Evolutionary conservation across 768 basidiomycete species (phyloP), one percentile per base, ranked within the genome.

Genomic region (Pleurotus citrinopileatus): DNA sequence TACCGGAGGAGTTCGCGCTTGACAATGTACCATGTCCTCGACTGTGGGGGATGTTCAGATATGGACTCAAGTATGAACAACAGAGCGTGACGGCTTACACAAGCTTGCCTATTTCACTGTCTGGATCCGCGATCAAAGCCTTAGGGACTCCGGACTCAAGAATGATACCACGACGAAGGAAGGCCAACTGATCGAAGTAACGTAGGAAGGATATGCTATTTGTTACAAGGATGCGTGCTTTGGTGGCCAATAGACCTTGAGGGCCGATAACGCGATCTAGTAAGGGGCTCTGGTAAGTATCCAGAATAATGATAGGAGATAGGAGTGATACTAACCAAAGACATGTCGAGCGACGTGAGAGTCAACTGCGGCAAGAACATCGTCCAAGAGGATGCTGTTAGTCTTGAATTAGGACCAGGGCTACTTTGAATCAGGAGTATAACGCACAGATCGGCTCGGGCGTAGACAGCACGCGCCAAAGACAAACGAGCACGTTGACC

Each of bases 301-400:
- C n/a, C 3, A 47, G 34, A 23, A 34, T 28, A 12, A 27, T 22
- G 23, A 12, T 20, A 8, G 10, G 36, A 13, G 43, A 17, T 19
- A 32, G 10, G 28, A 28, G 32, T 45, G 19, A 13, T 10, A 61
- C 72, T 8, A 60, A 88, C 89, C 87, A 58, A 93, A 94, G 12
- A 94, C 76, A 65, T 94, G 92, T 3, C 88, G 82, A 12, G 89
- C 90, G 32, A 93, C 91, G 67, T 93, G 91, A n/a, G 87, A 83
- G 61, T 91, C 90, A 4, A 91, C 85, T 13, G 88, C 88, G 23
- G 91, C 87, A 28, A 98, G 77, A 37, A 93, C 93, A 57, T 98
- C 95, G 60, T 98, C 96, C 4, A 98, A 76, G 1, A 98, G 78
- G 44, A 89, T 73, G 27, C 86, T 88, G 55, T 10, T 2, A 34